Base-by-base conservation (phyloP, 2,329 filamentous ascomycete genomes). In the Zymoseptoria crescenta region DNA sequence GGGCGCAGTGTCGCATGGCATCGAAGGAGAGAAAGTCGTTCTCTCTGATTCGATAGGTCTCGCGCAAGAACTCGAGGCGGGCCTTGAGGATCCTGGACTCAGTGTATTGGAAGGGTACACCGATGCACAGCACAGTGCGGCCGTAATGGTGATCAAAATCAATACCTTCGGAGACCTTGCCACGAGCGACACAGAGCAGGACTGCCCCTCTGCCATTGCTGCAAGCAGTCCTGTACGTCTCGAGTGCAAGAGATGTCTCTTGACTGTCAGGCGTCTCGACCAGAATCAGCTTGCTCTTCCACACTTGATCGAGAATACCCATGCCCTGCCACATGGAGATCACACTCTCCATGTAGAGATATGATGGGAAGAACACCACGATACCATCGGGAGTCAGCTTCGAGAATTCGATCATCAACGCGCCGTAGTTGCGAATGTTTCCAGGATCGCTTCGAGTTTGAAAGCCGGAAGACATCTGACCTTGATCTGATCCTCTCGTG, bases 91-190 rank as follows among this genome's bases (percentile, higher is more conserved):
- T 99, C 30, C 94, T 86, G 0, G 92, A 97, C 73, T 99, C 94
- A 2, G 95, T 99, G 77, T 99, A 99, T 75, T 99, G 94, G 76
- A 97, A 99, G 0, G 94, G 94, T 1, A 97, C 93, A 49, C 94
- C 94, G 65, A 99, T 96, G 71, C 92, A 96, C 54, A 99, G 74
- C 75, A 99, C 95, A 10, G 93, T 94, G 57, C 94, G 88, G 48
- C 94, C 94, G 73, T 96, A 99, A 70, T 99, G 94, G 70, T 99
- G 94, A 74, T 99, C 94, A 69, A 99, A 99, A 84, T 99, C 94
- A 66, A 99, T 97, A 53, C 95, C 95, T 74, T 99, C 94, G 0
- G 89, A 94, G 8, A 99, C 95, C 73, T 99, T 99, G 30, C 94
- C 94, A 74, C 94, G 88, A 1, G 94, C 94, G 73, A 99, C 94